phyloP scores from a whole-genome alignment of 352 stramenopile genomes.

The Phytophthora vignae region DNA sequence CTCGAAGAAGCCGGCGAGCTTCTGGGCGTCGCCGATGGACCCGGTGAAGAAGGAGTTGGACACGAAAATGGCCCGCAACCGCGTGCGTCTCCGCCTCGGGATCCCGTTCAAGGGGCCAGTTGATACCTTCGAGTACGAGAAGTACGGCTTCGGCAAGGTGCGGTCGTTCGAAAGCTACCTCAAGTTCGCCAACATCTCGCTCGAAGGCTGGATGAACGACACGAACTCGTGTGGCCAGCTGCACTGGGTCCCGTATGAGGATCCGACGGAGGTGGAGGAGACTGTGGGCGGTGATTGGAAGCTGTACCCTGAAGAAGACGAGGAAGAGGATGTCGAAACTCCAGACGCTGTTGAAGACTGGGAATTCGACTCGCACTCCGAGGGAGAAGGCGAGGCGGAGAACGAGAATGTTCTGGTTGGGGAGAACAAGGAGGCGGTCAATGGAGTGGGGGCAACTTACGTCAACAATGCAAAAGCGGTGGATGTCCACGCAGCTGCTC shows the following conservation, averaged over 20 bases:
- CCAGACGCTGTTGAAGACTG: constrained; percentile 2
- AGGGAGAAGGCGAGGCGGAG: not conserved
- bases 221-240: constrained; percentile 66
- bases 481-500: constrained; percentile 8
- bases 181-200: constrained; percentile 61
- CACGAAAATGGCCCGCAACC: constrained; percentile 53
- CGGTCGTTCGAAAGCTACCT: constrained; percentile 62
- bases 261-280: constrained; percentile 55
- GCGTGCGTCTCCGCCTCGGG: constrained; percentile 54
- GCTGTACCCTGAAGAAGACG: constrained; percentile 28
- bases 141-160: constrained; percentile 56
- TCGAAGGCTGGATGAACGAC: constrained; percentile 57
- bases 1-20: constrained; percentile 63
- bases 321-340: not conserved
- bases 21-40: constrained; percentile 53
- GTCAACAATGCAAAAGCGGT: constrained; percentile 7
- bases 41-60: constrained; percentile 45
- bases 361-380: constrained; percentile 3
- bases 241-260: constrained; percentile 67
- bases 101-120: constrained; percentile 61
- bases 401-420: constrained; percentile 4
- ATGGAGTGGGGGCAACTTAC: constrained; percentile 4
- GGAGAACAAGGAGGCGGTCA: not conserved
- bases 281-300: constrained; percentile 60
- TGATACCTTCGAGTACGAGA: constrained; percentile 57